phyloP scores from a whole-genome alignment of 31 red algal species.

The Asparagopsis taxiformis region DNA sequence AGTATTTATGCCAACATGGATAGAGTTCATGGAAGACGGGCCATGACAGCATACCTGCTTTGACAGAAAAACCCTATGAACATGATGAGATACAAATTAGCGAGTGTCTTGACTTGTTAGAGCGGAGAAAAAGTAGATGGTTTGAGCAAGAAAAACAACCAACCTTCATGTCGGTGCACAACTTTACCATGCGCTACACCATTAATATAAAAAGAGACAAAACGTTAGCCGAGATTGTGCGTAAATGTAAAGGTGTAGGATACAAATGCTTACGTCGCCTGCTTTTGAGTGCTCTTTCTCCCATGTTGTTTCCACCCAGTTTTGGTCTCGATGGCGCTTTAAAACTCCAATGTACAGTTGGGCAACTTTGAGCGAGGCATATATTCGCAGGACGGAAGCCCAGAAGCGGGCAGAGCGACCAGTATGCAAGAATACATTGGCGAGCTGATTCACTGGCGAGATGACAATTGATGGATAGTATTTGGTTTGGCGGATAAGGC shows the following conservation, averaged over 20 bases:
- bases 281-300: not conserved
- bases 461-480: not conserved
- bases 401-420: not conserved
- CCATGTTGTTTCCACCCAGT: not conserved
- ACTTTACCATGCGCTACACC: not conserved
- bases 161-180: not conserved
- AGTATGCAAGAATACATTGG: not conserved
- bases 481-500: not conserved
- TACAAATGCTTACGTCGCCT: not conserved
- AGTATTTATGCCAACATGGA: not conserved
- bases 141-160: too few species aligned
- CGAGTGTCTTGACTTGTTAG: too few species aligned
- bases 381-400: not conserved
- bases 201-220: not conserved
- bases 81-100: too few species aligned
- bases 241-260: not conserved
- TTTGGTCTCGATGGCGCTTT: not conserved
- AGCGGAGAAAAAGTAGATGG: too few species aligned
- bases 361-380: not conserved
- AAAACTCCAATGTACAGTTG: not conserved
- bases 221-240: too few species aligned
- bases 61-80: constrained; percentile 67
- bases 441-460: not conserved
- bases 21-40: not conserved
- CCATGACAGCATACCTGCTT: constrained; percentile 52